Evolutionary conservation across 2,329 filamentous ascomycete species (phyloP).

Genomic region (Paracoccidioides lutzii): DNA sequence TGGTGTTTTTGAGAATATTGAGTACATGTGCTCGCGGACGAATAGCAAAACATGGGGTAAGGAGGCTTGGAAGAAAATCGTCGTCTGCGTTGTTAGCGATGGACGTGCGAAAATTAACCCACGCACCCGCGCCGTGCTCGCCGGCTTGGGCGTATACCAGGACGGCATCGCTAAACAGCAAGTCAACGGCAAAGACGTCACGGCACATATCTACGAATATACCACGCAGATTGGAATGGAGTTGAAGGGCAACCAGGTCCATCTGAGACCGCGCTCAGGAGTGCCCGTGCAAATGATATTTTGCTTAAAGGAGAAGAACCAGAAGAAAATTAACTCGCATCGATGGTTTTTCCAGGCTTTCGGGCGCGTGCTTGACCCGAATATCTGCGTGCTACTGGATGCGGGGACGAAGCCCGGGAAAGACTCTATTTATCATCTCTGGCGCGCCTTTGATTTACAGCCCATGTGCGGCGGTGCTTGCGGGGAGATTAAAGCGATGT

Average conservation of each 20-base stretch:
- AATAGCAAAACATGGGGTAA: conserved; percentile 97
- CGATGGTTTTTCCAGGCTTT: conserved; percentile 99
- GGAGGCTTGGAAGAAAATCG: conserved; percentile 99
- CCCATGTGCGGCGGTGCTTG: conserved; percentile 96
- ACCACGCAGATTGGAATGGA: conserved; percentile 54
- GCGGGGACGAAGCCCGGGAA: conserved; percentile 89
- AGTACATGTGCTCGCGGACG: conserved; percentile 89
- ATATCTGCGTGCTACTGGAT: conserved; percentile 92
- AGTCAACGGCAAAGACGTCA: conserved; percentile 92
- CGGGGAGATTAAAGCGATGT: conserved; percentile 98
- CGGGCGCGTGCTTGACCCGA: conserved; percentile 79
- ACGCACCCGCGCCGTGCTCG: conserved; percentile 74
- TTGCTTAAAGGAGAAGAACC: conserved; percentile 98
- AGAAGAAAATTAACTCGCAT: conserved; percentile 99
- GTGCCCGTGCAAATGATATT: conserved; percentile 95
- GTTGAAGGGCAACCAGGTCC: conserved; percentile 80
- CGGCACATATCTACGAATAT: conserved; percentile 87
- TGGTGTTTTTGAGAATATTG: conserved; percentile 96
- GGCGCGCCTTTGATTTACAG: conserved; percentile 96
- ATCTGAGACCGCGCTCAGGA: conserved; percentile 64
- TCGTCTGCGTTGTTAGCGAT: conserved; percentile 93
- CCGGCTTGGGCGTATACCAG: conserved; percentile 91
- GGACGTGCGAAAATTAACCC: conserved; percentile 95
- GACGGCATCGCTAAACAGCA: conserved; percentile 98
- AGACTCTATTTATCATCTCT: conserved; percentile 92